Conservation (phyloP, 306 rosid species). For the Styphnolobium japonicum region DNA sequence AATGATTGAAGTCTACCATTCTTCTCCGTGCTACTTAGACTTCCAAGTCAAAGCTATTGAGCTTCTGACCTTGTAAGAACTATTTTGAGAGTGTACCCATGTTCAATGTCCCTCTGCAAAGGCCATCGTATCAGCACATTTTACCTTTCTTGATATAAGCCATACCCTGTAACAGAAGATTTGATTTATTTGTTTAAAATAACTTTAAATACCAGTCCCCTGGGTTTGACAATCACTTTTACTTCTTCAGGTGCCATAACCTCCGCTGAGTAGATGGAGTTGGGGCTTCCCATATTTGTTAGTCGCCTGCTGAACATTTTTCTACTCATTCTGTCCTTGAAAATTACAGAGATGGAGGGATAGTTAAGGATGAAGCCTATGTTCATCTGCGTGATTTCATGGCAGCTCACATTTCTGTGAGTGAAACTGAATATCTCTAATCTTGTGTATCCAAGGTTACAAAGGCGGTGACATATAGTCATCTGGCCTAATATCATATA, state of each 20-base stretch:
- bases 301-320: slow-evolving; percentile 53
- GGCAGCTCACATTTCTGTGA: slow-evolving; percentile 76
- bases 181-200: slow-evolving; percentile 50
- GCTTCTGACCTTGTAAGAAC: slow-evolving; percentile 68
- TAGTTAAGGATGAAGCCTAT: slow-evolving; percentile 82
- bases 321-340: slow-evolving; percentile 46
- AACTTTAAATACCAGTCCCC: slow-evolving; percentile 43
- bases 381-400: slow-evolving; percentile 42
- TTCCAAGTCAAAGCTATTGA: slow-evolving; percentile 86
- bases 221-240: slow-evolving; percentile 67
- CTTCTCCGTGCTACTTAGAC: slow-evolving; percentile 14
- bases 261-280: slow-evolving; percentile 70
- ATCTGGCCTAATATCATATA: slow-evolving; percentile 68
- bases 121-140: neutral
- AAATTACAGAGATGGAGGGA: slow-evolving; percentile 68
- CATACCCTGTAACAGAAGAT: slow-evolving; percentile 60
- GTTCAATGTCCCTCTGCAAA: slow-evolving; percentile 70
- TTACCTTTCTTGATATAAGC: slow-evolving; percentile 59
- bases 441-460: slow-evolving; percentile 71
- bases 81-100: slow-evolving; percentile 56
- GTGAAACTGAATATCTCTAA: slow-evolving; percentile 67
- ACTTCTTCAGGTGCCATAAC: slow-evolving; percentile 71
- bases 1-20: neutral
- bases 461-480: slow-evolving; percentile 76
- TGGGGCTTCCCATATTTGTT: slow-evolving; percentile 70